Percentiles rank a stretch among this genome's conserved stretches.
These are phyloP conservation scores for Cadophora luteo-olivacea DNA, from an alignment of 2,329 filamentous ascomycete species.

Conservation along the genomic window DNA sequence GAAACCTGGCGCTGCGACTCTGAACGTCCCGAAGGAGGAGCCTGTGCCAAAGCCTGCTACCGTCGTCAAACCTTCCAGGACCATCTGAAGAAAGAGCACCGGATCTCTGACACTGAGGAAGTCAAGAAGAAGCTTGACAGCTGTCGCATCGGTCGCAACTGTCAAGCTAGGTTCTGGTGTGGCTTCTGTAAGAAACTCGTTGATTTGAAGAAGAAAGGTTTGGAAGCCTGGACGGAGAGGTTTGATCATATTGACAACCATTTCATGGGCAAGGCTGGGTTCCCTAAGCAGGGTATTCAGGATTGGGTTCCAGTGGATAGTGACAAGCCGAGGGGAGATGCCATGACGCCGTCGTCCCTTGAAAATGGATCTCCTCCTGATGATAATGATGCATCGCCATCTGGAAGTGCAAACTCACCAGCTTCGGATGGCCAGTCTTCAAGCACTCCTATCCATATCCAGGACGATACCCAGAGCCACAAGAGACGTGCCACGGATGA, in stretches of 20 bases:
- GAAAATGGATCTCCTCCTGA: not conserved
- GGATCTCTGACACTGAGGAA: conserved; percentile 39
- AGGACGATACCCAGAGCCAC: not conserved
- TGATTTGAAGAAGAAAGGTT: conserved; percentile 50
- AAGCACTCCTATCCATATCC: not conserved
- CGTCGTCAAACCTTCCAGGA: conserved; percentile 63
- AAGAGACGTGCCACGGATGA: conserved; percentile 27
- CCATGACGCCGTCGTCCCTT: not conserved
- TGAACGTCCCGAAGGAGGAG: conserved; percentile 36
- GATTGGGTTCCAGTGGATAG: conserved; percentile 57
- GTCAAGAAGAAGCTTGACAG: conserved; percentile 53
- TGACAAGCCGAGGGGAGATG: conserved; percentile 31
- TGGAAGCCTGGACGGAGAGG: conserved; percentile 64
- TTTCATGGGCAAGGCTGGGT: conserved; percentile 59
- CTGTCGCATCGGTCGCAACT: conserved; percentile 69
- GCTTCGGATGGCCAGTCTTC: not conserved
- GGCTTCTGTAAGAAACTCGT: conserved; percentile 75
- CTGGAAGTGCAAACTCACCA: not conserved
- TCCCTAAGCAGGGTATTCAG: conserved; percentile 52
- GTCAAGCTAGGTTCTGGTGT: conserved; percentile 79
- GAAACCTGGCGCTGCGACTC: conserved; percentile 76
- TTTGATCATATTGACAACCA: conserved; percentile 81
- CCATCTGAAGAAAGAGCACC: conserved; percentile 59
- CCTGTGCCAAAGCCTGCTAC: conserved; percentile 66
- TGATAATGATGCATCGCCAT: not conserved